Conservation (phyloP, 2,329 filamentous ascomycete species). For the Botrytis paeoniae region DNA sequence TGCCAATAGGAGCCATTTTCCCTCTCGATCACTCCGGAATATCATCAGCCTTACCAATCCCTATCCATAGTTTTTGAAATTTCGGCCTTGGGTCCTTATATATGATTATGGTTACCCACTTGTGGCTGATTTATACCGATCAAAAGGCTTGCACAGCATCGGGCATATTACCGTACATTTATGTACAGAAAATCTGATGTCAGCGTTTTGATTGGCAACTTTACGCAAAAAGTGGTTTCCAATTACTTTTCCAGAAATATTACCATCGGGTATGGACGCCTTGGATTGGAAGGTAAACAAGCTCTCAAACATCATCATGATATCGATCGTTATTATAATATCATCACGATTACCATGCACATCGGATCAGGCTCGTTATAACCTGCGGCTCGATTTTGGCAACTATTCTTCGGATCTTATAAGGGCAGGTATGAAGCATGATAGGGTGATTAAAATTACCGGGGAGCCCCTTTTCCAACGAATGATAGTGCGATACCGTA, state of each 20-base stretch:
- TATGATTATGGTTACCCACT: not conserved
- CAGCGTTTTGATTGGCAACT: conserved; percentile 6
- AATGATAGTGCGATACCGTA: conserved; percentile 1
- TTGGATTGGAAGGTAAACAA: conserved; percentile 18
- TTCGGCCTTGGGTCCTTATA: not conserved
- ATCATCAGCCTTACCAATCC: conserved; percentile 24
- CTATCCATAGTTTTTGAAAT: not conserved
- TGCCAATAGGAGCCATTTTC: not conserved
- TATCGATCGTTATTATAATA: not conserved
- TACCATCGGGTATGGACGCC: not conserved
- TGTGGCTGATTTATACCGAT: conserved; percentile 12
- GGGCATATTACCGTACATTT: not conserved
- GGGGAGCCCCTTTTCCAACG: not conserved
- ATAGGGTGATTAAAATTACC: not conserved
- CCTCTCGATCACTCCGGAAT: not conserved
- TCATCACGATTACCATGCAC: not conserved
- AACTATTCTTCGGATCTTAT: not conserved
- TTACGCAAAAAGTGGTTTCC: conserved; percentile 7
- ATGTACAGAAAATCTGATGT: conserved; percentile 1
- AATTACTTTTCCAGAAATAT: not conserved
- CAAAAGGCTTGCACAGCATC: conserved; percentile 13
- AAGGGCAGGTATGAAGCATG: not conserved
- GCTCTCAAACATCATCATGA: not conserved
- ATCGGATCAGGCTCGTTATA: not conserved
- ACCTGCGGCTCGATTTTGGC: not conserved